Conservation (phyloP, 768 basidiomycete species). For the Trametopsis cervina region DNA sequence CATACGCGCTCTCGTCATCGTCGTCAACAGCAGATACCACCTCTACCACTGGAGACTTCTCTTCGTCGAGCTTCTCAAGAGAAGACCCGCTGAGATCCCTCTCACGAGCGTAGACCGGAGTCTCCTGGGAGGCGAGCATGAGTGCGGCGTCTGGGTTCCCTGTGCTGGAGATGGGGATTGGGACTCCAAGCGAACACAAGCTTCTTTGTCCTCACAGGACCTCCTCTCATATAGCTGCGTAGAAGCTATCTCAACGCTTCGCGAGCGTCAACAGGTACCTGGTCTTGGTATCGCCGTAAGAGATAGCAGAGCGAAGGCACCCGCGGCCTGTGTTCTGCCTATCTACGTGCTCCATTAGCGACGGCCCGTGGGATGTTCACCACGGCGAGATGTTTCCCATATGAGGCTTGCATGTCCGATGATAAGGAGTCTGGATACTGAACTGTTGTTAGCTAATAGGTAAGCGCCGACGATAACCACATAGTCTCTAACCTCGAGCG, state of each 20-base stretch:
- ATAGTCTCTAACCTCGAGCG: too few species aligned
- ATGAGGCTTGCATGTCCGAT: not conserved
- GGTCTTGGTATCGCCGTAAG: too few species aligned
- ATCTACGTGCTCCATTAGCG: not conserved
- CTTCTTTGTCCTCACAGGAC: too few species aligned
- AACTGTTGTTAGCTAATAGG: too few species aligned
- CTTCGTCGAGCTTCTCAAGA: conserved; percentile 13
- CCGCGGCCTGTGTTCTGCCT: not conserved
- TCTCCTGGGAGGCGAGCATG: conserved; percentile 2
- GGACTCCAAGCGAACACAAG: too few species aligned
- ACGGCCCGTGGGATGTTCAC: not conserved
- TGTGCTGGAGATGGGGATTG: not conserved
- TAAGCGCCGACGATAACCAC: too few species aligned
- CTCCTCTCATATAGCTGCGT: too few species aligned
- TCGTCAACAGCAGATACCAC: conserved; percentile 5
- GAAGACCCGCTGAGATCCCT: conserved; percentile 4
- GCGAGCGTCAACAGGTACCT: too few species aligned
- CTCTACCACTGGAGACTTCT: conserved; percentile 14
- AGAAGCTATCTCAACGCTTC: too few species aligned
- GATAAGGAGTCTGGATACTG: too few species aligned
- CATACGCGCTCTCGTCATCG: conserved; percentile 13
- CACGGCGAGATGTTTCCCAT: not conserved
- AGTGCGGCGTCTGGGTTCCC: not conserved
- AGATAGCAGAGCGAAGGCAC: too few species aligned
- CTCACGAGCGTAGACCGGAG: conserved; percentile 8